Base-by-base conservation (phyloP, 257 asterid species). In the Voacanga thouarsii region DNA sequence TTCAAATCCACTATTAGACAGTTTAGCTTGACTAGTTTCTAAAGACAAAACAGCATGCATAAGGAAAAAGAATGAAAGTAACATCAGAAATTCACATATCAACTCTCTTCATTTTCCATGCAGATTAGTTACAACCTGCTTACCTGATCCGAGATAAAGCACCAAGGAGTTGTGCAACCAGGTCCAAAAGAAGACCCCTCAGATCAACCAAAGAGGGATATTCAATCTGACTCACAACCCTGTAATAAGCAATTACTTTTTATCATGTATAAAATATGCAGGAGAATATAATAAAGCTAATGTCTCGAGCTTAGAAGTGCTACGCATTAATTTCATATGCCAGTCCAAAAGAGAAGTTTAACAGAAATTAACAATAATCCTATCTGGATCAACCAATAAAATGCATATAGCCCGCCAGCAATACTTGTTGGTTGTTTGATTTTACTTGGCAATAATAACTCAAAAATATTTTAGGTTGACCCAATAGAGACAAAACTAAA, bases 111-210 rank as follows among this genome's bases (percentile, higher is more conserved):
- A 47, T 39, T 47, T 16, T 66, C 39, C 28, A 49, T 30, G 7
- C 30, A 60, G 21, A 24, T n/a, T 12, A 61, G 12, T 6, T 37
- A 26, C 33, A 43, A 53, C 37, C 78, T 68, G 76, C 71, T 84
- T 83, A 90, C 99, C 99, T 90, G 88, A 96, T 93, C 81, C 94
- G 95, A 64, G 99, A 96, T 70, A 96, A 84, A 82, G 98, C 99
- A 80, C 99, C 98, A 75, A 96, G 98, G 63, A 96, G 98, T 82
- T 96, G 99, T n/a, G 99, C 99, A 51, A 93, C 99, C 74, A 96
- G 87, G 88, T 96, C 99, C 85, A 96, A 90, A 79, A 96, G 96
- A 86, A 96, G 98, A 81, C 99, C 97, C 86, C 99, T 90, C 85
- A 96, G 89, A 89, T 96, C 99, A 84, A 96, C 97, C 85, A 96